A percentile compares a stretch with the other conserved stretches of the same genome.
phyloP scores from a whole-genome alignment of 2,329 filamentous ascomycete genomes.

The Fusarium torulosum region DNA sequence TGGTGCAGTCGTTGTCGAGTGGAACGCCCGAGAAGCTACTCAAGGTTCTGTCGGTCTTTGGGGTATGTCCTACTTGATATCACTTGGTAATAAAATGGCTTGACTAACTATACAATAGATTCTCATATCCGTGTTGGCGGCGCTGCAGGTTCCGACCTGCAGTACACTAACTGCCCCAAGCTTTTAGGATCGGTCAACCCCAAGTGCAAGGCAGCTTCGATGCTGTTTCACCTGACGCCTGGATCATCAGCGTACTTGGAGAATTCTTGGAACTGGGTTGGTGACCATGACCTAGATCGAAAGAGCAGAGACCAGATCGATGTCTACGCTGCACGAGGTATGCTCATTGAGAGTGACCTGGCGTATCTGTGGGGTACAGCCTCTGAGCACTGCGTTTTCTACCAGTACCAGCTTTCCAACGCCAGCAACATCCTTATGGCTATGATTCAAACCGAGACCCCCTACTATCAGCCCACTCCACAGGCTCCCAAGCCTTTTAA shows the following conservation, averaged over 20 bases:
- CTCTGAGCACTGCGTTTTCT: slow-evolving; percentile 53
- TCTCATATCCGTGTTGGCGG: too few species aligned
- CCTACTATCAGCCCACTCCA: slow-evolving; percentile 40
- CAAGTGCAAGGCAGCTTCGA: too few species aligned
- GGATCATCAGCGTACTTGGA: slow-evolving; percentile 62
- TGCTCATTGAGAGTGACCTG: slow-evolving; percentile 50
- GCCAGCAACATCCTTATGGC: slow-evolving; percentile 62
- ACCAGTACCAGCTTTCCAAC: slow-evolving; percentile 62
- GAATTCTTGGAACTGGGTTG: slow-evolving; percentile 74
- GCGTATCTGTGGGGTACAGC: slow-evolving; percentile 49
- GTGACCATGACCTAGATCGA: slow-evolving; percentile 66
- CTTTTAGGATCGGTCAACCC: too few species aligned
- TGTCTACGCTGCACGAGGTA: slow-evolving; percentile 55
- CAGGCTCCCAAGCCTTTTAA: slow-evolving; percentile 51
- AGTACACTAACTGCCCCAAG: too few species aligned
- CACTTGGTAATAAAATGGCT: too few species aligned
- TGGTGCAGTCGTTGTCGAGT: slow-evolving; percentile 50
- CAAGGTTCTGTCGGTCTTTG: slow-evolving; percentile 61
- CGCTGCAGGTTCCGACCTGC: too few species aligned
- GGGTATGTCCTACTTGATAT: too few species aligned
- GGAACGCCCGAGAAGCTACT: slow-evolving; percentile 69
- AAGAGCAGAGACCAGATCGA: too few species aligned
- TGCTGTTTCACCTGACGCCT: too few species aligned
- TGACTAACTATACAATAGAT: too few species aligned
- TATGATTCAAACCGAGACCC: slow-evolving; percentile 58